Evolutionary conservation across 2,329 filamentous ascomycete species (phyloP), one percentile per base, ranked within the genome.

Genomic region (Aspergillus sp.): DNA sequence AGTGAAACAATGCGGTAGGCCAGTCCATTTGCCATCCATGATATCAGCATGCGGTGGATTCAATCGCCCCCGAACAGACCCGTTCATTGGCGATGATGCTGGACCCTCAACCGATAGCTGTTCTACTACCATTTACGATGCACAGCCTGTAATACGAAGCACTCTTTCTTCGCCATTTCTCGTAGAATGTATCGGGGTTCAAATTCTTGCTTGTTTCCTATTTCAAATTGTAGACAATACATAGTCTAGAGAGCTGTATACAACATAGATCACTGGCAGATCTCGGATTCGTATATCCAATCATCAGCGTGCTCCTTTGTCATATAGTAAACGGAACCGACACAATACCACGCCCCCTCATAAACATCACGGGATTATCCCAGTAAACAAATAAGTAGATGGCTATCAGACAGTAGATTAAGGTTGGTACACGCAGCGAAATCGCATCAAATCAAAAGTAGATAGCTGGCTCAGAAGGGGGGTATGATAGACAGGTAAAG

Each of bases 401-500:
- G 15, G 32, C n/a, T 58, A 39, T 50, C 15, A 50, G 23, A 48
- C 53, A 52, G 54, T 49, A 38, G 13, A 55, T 51, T 30, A 39
- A 25, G 47, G 8, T n/a, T 47, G 30, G 47, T 47, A 49, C n/a
- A 8, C 36, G 53, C 13, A 48, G 42, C 32, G 42, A 32, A 59
- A 38, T 57, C 39, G 58, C 48, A 60, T 56, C 32, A 61, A 58
- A 23, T 49, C 48, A 19, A 57, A 57, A 25, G 59, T 17, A 59
- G 25, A 41, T 27, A 63, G 32, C 57, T 53, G 54, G 47, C 58
- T 57, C 36, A 50, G 58, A 61, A 50, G 49, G 48, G 62, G 61
- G 65, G 65, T 66, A 66, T 68, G 64, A 60, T 61, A 60, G 59
- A 60, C 47, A 66, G 58, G 47, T 60, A 56, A 62, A 52, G 54